Evolutionary conservation across 2,329 filamentous ascomycete genomes (phyloP).

Genomic region (Colletotrichum liaoningense): DNA sequence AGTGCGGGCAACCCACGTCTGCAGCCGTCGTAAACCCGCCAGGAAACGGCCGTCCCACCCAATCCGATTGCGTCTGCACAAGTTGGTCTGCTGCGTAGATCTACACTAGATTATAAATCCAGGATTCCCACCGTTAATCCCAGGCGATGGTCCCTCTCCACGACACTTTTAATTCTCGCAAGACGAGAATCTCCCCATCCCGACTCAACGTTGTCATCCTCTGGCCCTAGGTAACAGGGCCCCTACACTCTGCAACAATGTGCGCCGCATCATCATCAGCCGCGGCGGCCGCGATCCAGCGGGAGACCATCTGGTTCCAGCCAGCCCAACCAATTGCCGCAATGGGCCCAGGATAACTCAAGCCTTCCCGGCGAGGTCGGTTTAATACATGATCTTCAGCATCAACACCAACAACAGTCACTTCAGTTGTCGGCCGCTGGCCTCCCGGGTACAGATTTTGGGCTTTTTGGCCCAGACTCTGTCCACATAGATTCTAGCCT

Average conservation of each 20-base stretch:
- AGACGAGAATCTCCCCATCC: conserved; percentile 5
- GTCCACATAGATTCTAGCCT: conserved; percentile 28
- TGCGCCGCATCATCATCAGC: conserved; percentile 21
- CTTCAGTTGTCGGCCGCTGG: conserved; percentile 22
- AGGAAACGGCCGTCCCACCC: neutral
- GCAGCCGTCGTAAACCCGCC: conserved; percentile 17
- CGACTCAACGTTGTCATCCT: neutral
- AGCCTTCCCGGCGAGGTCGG: conserved; percentile 24
- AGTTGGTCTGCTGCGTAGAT: too few species aligned
- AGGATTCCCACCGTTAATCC: neutral
- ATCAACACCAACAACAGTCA: conserved; percentile 3
- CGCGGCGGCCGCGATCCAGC: conserved; percentile 8
- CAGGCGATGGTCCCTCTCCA: neutral
- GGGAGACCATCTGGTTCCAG: conserved; percentile 21
- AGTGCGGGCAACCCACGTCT: neutral
- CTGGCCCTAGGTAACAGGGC: conserved; percentile 31
- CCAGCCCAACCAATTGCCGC: conserved; percentile 13
- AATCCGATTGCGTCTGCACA: neutral
- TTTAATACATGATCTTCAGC: conserved; percentile 6
- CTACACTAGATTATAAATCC: neutral
- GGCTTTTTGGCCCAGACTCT: conserved; percentile 24
- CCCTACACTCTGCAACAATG: conserved; percentile 37
- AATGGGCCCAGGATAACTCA: conserved; percentile 27
- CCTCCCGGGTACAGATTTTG: conserved; percentile 29
- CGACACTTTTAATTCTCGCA: conserved; percentile 3